These are phyloP conservation scores for Cladophialophora psammophila DNA, from an alignment of 2,329 filamentous ascomycete genomes.

Conservation along the genomic window DNA sequence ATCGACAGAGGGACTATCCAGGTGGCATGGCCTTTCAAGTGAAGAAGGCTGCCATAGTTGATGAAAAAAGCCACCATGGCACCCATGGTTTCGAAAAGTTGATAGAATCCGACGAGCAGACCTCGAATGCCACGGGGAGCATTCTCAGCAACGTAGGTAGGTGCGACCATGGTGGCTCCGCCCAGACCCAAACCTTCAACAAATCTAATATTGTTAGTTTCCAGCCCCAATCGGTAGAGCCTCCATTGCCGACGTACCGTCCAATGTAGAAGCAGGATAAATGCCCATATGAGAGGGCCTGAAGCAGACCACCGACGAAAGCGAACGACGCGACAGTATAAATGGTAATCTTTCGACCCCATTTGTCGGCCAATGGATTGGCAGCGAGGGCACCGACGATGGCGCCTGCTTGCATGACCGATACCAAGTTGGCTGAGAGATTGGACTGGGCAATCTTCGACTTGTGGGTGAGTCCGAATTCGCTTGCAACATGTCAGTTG, in stretches of 20 bases:
- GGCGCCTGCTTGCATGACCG: constrained; percentile 73
- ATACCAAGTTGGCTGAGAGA: constrained; percentile 72
- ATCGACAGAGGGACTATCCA: constrained; percentile 70
- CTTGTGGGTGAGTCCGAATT: constrained; percentile 59
- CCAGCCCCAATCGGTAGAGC: background rate
- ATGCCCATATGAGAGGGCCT: constrained; percentile 67
- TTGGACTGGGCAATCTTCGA: constrained; percentile 57
- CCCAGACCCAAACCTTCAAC: constrained; percentile 61
- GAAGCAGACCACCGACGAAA: constrained; percentile 68
- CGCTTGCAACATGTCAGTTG: constrained; percentile 47
- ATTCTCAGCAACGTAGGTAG: constrained; percentile 68
- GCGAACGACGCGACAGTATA: constrained; percentile 65
- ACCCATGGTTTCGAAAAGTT: constrained; percentile 61
- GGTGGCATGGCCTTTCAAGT: constrained; percentile 56
- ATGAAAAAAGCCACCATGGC: constrained; percentile 59
- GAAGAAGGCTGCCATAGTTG: constrained; percentile 60
- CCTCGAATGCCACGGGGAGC: constrained; percentile 66
- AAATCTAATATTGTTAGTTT: constrained; percentile 46
- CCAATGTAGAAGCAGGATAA: constrained; percentile 71
- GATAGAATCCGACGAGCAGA: constrained; percentile 66
- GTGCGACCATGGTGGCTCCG: constrained; percentile 64
- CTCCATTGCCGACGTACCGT: constrained; percentile 56
- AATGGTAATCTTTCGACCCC: constrained; percentile 64
- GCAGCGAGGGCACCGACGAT: constrained; percentile 69
- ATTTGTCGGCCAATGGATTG: constrained; percentile 50